Conservation (phyloP, 495 filamentous ascomycete genomes). For the Talaromyces stipitatus region DNA sequence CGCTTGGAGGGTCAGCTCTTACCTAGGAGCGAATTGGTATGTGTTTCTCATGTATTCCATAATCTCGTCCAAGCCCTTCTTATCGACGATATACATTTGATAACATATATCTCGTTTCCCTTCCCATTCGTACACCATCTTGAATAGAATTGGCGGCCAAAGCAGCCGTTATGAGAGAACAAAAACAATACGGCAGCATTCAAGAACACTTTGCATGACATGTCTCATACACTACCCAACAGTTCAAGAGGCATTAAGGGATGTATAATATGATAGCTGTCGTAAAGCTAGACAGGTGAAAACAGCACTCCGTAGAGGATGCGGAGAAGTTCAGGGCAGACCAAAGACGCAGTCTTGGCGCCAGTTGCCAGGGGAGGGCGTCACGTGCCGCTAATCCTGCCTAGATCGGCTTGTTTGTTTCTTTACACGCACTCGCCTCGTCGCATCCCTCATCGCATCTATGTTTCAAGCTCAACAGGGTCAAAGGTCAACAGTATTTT, state of each 20-base stretch:
- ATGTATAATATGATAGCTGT: too few species aligned
- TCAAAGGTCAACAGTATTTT: too few species aligned
- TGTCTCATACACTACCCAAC: too few species aligned
- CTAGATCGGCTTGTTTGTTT: neutral
- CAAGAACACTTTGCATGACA: too few species aligned
- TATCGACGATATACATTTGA: slow-evolving; percentile 67
- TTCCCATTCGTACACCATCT: slow-evolving; percentile 72
- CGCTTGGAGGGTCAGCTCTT: too few species aligned
- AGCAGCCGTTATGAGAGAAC: too few species aligned
- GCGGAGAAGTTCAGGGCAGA: neutral
- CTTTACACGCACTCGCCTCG: neutral
- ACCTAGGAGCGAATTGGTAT: slow-evolving; percentile 62
- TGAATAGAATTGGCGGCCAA: too few species aligned
- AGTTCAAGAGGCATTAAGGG: too few species aligned
- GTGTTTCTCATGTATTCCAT: slow-evolving; percentile 53
- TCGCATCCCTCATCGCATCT: neutral
- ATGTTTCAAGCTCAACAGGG: too few species aligned
- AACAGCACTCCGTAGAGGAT: neutral
- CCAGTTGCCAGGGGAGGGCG: neutral
- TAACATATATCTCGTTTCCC: slow-evolving; percentile 60
- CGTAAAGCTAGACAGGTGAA: too few species aligned
- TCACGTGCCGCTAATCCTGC: slow-evolving; percentile 1
- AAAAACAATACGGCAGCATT: too few species aligned
- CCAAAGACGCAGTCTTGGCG: neutral
- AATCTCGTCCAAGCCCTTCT: slow-evolving; percentile 59